Conservation (phyloP, 2,329 filamentous ascomycete genomes). For the Ophiostoma piceae region DNA sequence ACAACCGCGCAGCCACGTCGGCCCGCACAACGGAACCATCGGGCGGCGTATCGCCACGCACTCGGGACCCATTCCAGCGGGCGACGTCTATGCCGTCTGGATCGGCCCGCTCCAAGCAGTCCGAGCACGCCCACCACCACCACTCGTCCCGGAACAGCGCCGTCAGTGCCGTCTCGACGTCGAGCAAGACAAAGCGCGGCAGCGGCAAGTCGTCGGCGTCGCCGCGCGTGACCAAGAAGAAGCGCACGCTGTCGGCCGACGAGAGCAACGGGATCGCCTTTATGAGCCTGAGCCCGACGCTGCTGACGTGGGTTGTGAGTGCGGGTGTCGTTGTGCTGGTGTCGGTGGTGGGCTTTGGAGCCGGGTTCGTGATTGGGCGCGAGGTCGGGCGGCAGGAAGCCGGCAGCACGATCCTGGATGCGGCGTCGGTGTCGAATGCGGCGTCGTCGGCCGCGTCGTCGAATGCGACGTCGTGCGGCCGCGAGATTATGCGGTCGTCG, state of each 20-base stretch:
- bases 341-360: conserved; percentile 63
- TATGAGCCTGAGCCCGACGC: conserved; percentile 51
- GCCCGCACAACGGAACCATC: no score
- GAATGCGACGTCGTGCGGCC: conserved; percentile 46
- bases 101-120: conserved; percentile 8
- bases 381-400: conserved; percentile 60
- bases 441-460: conserved; percentile 40
- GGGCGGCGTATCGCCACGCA: background rate
- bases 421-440: conserved; percentile 9
- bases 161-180: conserved; percentile 24
- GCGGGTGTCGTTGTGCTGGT: conserved; percentile 64
- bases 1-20: background rate
- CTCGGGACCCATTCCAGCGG: background rate
- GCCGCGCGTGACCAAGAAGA: conserved; percentile 53
- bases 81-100: background rate
- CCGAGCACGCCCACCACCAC: background rate
- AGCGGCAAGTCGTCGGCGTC: conserved; percentile 33
- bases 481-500: conserved; percentile 48
- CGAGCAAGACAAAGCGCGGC: conserved; percentile 45
- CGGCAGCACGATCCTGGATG: conserved; percentile 30
- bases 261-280: conserved; percentile 34
- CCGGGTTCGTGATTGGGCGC: conserved; percentile 57
- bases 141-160: conserved; percentile 28
- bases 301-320: conserved; percentile 60
- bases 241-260: conserved; percentile 41